Conservation (phyloP, 1,139 yeast species). For the Suhomyces yuchorum region DNA sequence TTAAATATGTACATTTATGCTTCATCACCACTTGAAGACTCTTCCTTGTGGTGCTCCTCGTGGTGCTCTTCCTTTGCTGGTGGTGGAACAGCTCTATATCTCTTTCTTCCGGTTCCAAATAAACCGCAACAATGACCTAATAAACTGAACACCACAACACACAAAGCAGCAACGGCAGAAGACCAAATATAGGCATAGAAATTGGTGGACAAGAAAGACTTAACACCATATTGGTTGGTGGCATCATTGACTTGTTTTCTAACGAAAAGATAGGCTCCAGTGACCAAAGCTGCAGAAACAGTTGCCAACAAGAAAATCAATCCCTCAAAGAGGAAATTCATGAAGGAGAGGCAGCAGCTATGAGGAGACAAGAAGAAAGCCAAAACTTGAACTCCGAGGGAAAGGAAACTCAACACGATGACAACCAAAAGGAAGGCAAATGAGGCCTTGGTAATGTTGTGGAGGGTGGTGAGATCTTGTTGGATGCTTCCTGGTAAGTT, state of each 20-base stretch:
- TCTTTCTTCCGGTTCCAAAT: constrained; percentile 37
- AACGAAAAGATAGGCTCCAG: constrained; percentile 36
- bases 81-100: constrained; percentile 28
- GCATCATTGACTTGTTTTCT: constrained; percentile 36
- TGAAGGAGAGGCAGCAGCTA: constrained; percentile 41
- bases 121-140: constrained; percentile 50
- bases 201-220: constrained; percentile 40
- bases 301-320: constrained; percentile 34
- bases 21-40: constrained; percentile 11
- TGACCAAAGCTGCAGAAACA: constrained; percentile 38
- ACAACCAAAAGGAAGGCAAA: constrained; percentile 18
- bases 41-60: constrained; percentile 19
- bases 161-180: constrained; percentile 39
- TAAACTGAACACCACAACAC: constrained; percentile 36
- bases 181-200: constrained; percentile 49
- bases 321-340: constrained; percentile 41
- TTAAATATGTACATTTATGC: constrained; percentile 5
- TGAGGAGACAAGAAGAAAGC: constrained; percentile 44
- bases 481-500: constrained; percentile 42
- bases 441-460: constrained; percentile 37
- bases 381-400: constrained; percentile 40
- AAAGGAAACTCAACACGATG: constrained; percentile 43
- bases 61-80: constrained; percentile 25
- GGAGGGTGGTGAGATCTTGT: constrained; percentile 34
- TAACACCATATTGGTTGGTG: constrained; percentile 35